Percentiles rank a stretch among this genome's conserved stretches.
phyloP scores from a whole-genome alignment of 2,329 filamentous ascomycete species.

The Colletotrichum camelliae region DNA sequence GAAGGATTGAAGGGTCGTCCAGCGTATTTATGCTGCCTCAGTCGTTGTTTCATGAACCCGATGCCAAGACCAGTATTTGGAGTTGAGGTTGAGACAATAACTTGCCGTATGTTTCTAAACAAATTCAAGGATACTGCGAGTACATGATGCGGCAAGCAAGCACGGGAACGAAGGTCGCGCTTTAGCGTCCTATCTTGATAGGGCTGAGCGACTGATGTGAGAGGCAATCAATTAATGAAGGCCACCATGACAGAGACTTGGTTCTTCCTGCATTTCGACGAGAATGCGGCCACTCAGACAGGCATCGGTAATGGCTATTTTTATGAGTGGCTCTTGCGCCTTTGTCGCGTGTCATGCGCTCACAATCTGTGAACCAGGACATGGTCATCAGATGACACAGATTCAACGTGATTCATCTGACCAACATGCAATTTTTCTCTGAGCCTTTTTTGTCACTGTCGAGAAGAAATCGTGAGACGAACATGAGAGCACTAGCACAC shows the following conservation, averaged over 20 bases:
- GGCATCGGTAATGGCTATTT: not conserved
- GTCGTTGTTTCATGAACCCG: not conserved
- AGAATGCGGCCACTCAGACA: not conserved
- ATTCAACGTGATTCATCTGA: not conserved
- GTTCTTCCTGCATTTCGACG: not conserved
- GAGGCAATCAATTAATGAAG: not conserved
- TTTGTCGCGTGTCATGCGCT: not conserved
- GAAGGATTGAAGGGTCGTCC: not conserved
- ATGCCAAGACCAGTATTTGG: not conserved
- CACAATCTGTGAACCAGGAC: not conserved
- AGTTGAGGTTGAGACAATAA: not conserved
- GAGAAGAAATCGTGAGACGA: accelerated
- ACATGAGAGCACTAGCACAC: not conserved
- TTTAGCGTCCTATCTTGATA: not conserved
- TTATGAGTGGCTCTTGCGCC: not conserved
- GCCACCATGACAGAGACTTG: not conserved
- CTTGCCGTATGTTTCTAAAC: not conserved
- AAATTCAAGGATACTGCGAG: not conserved
- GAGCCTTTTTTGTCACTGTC: accelerated
- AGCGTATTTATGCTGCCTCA: not conserved
- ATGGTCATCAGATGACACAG: not conserved
- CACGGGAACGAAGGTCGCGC: not conserved
- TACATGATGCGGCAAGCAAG: not conserved
- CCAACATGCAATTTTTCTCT: not conserved
- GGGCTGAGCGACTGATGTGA: not conserved